These are phyloP conservation scores for Diaporthe caulivora DNA, from an alignment of 2,329 filamentous ascomycete genomes.

Conservation along the genomic window DNA sequence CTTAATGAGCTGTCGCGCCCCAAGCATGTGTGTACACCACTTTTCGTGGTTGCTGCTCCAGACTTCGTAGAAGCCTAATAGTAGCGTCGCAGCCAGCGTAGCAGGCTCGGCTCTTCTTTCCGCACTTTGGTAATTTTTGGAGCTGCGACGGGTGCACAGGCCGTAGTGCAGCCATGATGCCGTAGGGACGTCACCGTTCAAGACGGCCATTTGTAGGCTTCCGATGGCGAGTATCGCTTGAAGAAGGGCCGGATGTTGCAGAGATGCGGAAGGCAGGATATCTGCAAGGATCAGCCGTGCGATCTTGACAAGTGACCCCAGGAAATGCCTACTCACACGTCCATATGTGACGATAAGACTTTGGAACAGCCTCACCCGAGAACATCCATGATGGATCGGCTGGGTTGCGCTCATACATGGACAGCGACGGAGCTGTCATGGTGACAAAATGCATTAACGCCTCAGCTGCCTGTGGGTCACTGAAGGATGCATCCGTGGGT, in stretches of 20 bases:
- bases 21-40: conserved; percentile 93
- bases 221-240: conserved; percentile 91
- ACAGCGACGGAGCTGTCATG: conserved; percentile 87
- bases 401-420: conserved; percentile 87
- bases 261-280: conserved; percentile 84
- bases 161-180: conserved; percentile 94
- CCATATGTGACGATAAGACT: conserved; percentile 75
- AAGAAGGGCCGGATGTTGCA: conserved; percentile 87
- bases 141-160: conserved; percentile 82
- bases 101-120: conserved; percentile 79
- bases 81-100: conserved; percentile 87
- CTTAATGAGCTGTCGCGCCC: conserved; percentile 82
- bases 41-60: conserved; percentile 95
- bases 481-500: conserved; percentile 77
- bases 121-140: conserved; percentile 78
- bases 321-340: conserved; percentile 61
- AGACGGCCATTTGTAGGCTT: conserved; percentile 87
- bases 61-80: conserved; percentile 93
- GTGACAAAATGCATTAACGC: conserved; percentile 95
- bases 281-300: conserved; percentile 63
- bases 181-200: conserved; percentile 80
- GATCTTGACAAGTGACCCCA: background rate
- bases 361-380: conserved; percentile 69
- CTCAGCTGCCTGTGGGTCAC: conserved; percentile 81
- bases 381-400: conserved; percentile 78